Evolutionary conservation across 176 grass and related monocot species (phyloP).

Genomic region (Typha latifolia): DNA sequence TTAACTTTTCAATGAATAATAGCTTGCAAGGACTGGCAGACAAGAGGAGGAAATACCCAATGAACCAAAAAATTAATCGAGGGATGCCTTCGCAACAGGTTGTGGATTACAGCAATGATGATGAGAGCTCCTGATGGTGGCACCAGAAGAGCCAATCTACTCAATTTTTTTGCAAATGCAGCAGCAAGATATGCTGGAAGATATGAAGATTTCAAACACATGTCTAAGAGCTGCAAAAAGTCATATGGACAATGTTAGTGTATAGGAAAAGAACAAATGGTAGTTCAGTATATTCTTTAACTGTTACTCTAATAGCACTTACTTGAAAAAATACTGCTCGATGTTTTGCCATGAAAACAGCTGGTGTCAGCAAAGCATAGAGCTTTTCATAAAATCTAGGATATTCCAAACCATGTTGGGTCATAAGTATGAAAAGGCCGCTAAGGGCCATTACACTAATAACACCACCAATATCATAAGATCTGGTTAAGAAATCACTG

Average conservation of each 20-base stretch:
- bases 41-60: constrained; percentile 42
- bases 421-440: constrained; percentile 96
- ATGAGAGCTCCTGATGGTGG: constrained; percentile 77
- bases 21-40: background rate
- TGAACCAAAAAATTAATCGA: constrained; percentile 93
- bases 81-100: constrained; percentile 79
- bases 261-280: background rate
- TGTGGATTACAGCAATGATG: constrained; percentile 94
- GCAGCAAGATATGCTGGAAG: constrained; percentile 85
- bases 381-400: constrained; percentile 96
- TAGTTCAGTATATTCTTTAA: background rate
- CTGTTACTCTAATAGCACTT: constrained; percentile 19
- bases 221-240: constrained; percentile 72
- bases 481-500: constrained; percentile 98
- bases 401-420: constrained; percentile 80
- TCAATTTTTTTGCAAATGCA: constrained; percentile 92
- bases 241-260: constrained; percentile 24
- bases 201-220: constrained; percentile 82
- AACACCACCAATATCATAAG: constrained; percentile 95
- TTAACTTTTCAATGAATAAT: too few relatives aligned
- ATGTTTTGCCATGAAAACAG: constrained; percentile 86
- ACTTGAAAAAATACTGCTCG: constrained; percentile 91
- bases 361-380: constrained; percentile 68
- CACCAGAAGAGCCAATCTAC: constrained; percentile 75
- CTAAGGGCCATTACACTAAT: constrained; percentile 95